Evolutionary conservation across 2,329 filamentous ascomycete genomes (phyloP), one percentile per base, ranked within the genome.

Genomic region (Trichoderma sp.): DNA sequence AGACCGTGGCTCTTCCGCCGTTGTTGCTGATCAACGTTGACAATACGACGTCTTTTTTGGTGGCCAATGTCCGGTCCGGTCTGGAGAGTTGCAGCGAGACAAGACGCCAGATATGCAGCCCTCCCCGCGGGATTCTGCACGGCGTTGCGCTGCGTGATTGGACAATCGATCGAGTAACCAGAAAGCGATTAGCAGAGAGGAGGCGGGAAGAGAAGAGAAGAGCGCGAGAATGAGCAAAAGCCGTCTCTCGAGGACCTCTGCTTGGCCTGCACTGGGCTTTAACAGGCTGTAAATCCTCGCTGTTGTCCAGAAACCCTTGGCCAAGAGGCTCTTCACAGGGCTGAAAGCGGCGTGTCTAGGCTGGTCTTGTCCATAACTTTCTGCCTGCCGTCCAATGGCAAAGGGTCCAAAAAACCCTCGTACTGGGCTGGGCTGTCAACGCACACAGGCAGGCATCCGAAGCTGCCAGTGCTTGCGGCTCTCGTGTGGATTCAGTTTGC

Each of bases 241-340:
- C n/a, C 3, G 11, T 21, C 43, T 24, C 11, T 21, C 14, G 31
- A n/a, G 43, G 43, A 47, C 19, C 43, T 47, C 19, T 3, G 43
- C n/a, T 19, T 19, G 16, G 37, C 16, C 37, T 31, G 29, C 29
- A 31, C 29, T 19, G 16, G 16, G 37, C 37, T 49, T 21, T 49
- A n/a, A 19, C 40, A n/a, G 40, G 47, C 21, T 24, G 47, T 43
- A 43, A 43, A 24, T 35, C 33, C 19, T 8, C 19, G 43, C n/a
- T 49, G 21, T 11, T 49, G 21, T 49, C 47, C 47, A 49, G 19
- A 53, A 53, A 24, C 21, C 33, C 60, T 40, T 47, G 24, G 24
- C 35, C 58, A n/a, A 53, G 53, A 64, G 61, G 61, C 61, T 64
- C 47, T 37, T 43, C 62, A 43, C 52, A 57, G 52, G 62, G 62